These are phyloP conservation scores for Saccharomycopsis capsularis DNA, from an alignment of 805 yeast species.

Conservation along the genomic window DNA sequence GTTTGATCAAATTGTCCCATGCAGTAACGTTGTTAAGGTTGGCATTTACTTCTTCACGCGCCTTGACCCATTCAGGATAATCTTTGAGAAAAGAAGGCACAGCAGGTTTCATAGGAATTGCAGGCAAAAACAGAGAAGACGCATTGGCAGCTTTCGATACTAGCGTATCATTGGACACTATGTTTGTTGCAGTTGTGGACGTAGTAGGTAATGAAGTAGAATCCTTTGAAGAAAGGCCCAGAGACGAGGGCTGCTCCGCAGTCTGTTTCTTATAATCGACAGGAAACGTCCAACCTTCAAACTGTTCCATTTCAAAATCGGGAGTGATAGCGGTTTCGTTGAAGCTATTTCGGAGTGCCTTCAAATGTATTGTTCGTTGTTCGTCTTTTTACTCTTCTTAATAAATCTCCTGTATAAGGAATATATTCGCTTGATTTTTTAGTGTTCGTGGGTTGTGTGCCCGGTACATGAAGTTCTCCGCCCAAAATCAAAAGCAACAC, in stretches of 20 bases:
- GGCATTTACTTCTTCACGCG: conserved; percentile 23
- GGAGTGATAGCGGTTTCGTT: too few relatives aligned
- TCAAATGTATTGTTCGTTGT: too few relatives aligned
- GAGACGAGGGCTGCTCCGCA: background rate
- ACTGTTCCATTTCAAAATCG: background rate
- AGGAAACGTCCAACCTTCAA: background rate
- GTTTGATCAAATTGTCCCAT: conserved; percentile 18
- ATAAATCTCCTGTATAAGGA: too few relatives aligned
- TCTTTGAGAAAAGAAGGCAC: conserved; percentile 22
- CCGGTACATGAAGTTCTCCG: too few relatives aligned
- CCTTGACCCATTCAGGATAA: conserved; percentile 25
- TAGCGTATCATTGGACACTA: background rate
- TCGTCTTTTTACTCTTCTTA: too few relatives aligned
- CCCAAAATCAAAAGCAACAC: too few relatives aligned
- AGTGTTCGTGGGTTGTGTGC: too few relatives aligned
- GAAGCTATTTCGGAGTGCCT: too few relatives aligned
- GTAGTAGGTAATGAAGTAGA: background rate
- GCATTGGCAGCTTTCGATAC: background rate
- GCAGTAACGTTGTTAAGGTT: conserved; percentile 5
- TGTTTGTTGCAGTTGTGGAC: background rate
- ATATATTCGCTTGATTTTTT: too few relatives aligned
- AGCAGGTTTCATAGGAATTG: background rate
- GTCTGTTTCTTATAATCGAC: background rate
- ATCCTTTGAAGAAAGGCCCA: background rate
- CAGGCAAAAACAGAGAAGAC: background rate